Conservation (phyloP, 2,329 filamentous ascomycete species). For the Alternaria hordeiaustralica region DNA sequence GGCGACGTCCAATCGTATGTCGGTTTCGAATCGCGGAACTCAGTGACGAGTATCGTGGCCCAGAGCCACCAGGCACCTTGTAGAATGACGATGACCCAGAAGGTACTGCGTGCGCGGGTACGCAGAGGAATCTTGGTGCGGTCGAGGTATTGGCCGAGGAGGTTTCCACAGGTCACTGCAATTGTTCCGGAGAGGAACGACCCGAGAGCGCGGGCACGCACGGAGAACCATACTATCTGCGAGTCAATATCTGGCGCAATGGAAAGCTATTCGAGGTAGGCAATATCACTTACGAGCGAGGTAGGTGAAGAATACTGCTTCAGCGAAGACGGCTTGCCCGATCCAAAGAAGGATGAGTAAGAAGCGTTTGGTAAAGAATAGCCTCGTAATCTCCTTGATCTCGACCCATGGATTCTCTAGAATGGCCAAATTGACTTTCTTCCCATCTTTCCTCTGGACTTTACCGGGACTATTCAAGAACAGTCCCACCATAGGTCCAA, state of each 20-base stretch:
- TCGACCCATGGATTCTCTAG: conserved; percentile 64
- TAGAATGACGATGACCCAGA: conserved; percentile 60
- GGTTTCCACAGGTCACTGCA: conserved; percentile 69
- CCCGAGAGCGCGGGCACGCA: conserved; percentile 71
- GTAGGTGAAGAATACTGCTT: conserved; percentile 77
- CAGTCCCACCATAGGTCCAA: conserved; percentile 69
- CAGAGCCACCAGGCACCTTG: conserved; percentile 77
- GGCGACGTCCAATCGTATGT: conserved; percentile 69
- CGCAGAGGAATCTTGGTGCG: conserved; percentile 62
- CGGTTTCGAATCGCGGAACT: conserved; percentile 63
- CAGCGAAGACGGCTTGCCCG: conserved; percentile 72
- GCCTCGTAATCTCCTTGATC: conserved; percentile 63
- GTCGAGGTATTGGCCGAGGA: conserved; percentile 71
- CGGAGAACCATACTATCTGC: conserved; percentile 68
- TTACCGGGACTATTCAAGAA: conserved; percentile 66
- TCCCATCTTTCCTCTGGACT: conserved; percentile 71
- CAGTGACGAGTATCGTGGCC: conserved; percentile 69
- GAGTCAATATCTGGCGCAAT: too few species aligned
- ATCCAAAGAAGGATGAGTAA: conserved; percentile 72
- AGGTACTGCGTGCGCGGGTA: conserved; percentile 61
- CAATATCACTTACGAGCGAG: conserved; percentile 50
- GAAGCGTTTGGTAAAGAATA: conserved; percentile 68
- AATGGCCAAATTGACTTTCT: conserved; percentile 66
- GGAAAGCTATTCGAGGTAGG: not conserved
- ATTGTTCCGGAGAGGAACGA: conserved; percentile 74